A percentile compares a stretch with the other conserved stretches of the same genome.
These are phyloP conservation scores for Omphalotus guepiniiformis DNA, from an alignment of 768 basidiomycete species.

Conservation along the genomic window DNA sequence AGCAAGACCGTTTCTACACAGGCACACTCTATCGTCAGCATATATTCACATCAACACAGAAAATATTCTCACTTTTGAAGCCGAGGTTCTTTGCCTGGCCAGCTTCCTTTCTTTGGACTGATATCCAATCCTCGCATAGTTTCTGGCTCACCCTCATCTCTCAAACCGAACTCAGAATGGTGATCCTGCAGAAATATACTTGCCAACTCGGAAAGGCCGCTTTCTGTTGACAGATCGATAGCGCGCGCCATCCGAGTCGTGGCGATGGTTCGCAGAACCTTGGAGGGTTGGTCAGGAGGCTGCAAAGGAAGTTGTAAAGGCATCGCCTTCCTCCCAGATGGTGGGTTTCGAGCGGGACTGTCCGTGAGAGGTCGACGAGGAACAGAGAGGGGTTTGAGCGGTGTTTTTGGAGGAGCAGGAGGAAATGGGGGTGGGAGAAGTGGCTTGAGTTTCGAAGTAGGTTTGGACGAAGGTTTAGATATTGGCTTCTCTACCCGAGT, in stretches of 20 bases:
- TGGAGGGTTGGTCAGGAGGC: neutral
- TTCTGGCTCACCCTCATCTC: slow-evolving; percentile 27
- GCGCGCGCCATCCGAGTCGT: slow-evolving; percentile 49
- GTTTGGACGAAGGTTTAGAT: neutral
- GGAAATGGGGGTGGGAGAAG: neutral
- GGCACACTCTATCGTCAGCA: neutral
- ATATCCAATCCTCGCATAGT: slow-evolving; percentile 47
- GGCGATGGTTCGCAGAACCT: slow-evolving; percentile 36
- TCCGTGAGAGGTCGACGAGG: slow-evolving; percentile 1
- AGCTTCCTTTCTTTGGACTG: slow-evolving; percentile 52
- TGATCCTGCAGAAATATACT: slow-evolving; percentile 51
- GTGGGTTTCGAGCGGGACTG: neutral
- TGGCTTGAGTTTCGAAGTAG: neutral
- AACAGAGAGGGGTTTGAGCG: neutral
- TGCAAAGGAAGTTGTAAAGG: neutral
- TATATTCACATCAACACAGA: no score
- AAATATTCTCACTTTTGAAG: no score
- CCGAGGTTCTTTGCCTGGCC: slow-evolving; percentile 36
- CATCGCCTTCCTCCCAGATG: neutral
- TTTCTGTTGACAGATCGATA: slow-evolving; percentile 49
- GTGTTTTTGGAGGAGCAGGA: neutral
- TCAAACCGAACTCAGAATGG: slow-evolving; percentile 27
- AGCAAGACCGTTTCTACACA: slow-evolving; percentile 7
- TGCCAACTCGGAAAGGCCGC: slow-evolving; percentile 44
- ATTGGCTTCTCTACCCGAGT: neutral